Percentiles rank a stretch among this genome's conserved stretches.
Evolutionary conservation across 2,329 filamentous ascomycete species (phyloP).

Genomic region (Diaporthe nobilis): DNA sequence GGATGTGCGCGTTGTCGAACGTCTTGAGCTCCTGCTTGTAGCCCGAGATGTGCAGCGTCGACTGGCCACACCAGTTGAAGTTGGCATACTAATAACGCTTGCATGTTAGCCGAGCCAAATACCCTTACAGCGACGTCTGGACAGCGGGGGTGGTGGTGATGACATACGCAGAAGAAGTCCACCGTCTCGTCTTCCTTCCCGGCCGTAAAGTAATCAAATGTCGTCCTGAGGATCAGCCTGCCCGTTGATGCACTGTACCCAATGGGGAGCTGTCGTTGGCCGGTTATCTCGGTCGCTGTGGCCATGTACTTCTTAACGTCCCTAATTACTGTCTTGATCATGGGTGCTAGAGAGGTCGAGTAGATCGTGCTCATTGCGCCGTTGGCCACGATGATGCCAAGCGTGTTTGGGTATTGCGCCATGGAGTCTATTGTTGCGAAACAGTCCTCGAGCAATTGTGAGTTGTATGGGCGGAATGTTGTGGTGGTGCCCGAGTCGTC

Average conservation of each 20-base stretch:
- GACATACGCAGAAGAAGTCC: conserved; percentile 42
- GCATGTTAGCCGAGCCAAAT: not conserved
- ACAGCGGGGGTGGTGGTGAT: too few relatives aligned
- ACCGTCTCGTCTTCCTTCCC: conserved; percentile 40
- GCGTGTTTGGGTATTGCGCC: conserved; percentile 48
- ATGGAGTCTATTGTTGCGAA: conserved; percentile 48
- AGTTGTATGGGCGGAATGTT: conserved; percentile 43
- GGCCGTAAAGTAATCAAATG: conserved; percentile 41
- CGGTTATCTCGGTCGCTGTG: conserved; percentile 25
- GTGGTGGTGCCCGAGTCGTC: conserved; percentile 38
- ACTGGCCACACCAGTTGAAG: conserved; percentile 70
- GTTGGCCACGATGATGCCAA: conserved; percentile 47
- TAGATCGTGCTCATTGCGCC: conserved; percentile 41
- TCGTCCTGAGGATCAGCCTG: conserved; percentile 35
- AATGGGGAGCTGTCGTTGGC: conserved; percentile 38
- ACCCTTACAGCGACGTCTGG: not conserved
- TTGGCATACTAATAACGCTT: conserved; percentile 59
- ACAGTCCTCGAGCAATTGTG: conserved; percentile 41
- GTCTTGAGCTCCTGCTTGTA: conserved; percentile 61
- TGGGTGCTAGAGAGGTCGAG: conserved; percentile 40
- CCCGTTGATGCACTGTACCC: conserved; percentile 41
- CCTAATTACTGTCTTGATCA: conserved; percentile 47
- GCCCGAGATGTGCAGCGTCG: conserved; percentile 63
- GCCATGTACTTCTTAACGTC: conserved; percentile 49
- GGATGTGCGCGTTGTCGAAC: conserved; percentile 67